Base-by-base conservation (phyloP, 495 filamentous ascomycete genomes). In the Glonium stellatum region DNA sequence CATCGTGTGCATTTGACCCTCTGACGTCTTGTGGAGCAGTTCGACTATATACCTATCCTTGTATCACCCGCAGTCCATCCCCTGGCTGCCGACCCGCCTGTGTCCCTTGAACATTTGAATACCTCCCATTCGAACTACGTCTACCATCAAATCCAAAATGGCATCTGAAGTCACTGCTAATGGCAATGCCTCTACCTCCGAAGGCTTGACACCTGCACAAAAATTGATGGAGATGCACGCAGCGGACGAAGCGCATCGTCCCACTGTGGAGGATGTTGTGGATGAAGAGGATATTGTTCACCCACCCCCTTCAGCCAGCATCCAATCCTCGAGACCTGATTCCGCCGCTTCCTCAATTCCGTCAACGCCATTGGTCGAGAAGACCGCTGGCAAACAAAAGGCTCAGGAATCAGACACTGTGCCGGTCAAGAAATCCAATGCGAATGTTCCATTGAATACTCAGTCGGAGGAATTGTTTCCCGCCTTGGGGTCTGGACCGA, bases 401-500 rank as follows among this genome's bases (percentile, higher is more conserved):
- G 74, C 72, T 59, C 69, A 76, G 48, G 70, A 76, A 25, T 50
- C 73, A 42, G 48, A 68, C 54, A 18, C 55, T 11, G 19, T 22
- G 27, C 51, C 65, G 15, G 70, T 67, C 34, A 67, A 70, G 18
- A 74, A 77, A 63, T 57, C 78, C 11, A 69, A 75, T 46, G 69
- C 71, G 11, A 55, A 37, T 51, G 55, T 27, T 21, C 52, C 61
- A 23, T 76, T 96, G 48, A 88, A 97, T 72, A 87, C 89, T 8
- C 78, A 86, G 63, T 96, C 91, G 4, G 87, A 91, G 68, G 92
- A 96, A 72, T 76, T 86, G 42, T 98, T 98, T 76, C 93, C 93
- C 19, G 83, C 90, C 37, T 79, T 98, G 49, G 93, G 86, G 51
- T 82, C 83, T 11, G 78, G 27, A 31, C 86, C 35, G 23, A 86